Evolutionary conservation across 1,284 basidiomycete genomes (phyloP).

Genomic region (Cerrena zonata): DNA sequence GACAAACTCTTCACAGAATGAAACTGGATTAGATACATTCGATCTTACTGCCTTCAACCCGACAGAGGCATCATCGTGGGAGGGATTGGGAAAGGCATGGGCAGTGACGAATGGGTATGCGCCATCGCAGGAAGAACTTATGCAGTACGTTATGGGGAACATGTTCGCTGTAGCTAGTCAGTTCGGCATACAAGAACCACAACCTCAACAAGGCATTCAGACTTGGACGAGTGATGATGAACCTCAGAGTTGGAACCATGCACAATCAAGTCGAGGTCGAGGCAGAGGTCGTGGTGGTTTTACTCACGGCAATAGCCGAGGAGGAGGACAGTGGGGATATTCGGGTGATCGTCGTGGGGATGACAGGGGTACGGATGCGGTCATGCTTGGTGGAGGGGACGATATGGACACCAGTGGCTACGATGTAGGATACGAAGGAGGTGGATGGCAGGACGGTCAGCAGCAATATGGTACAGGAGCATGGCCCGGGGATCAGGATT

Average conservation of each 20-base stretch:
- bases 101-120: slow-evolving; percentile 54
- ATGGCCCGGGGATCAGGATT: too few relatives aligned
- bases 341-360: slow-evolving; percentile 17
- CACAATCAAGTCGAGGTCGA: slow-evolving; percentile 14
- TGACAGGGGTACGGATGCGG: slow-evolving; percentile 40
- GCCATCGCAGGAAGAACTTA: slow-evolving; percentile 67
- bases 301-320: slow-evolving; percentile 33
- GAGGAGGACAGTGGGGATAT: slow-evolving; percentile 15
- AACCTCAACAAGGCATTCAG: slow-evolving; percentile 3
- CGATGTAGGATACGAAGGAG: not conserved
- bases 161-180: slow-evolving; percentile 18
- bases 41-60: slow-evolving; percentile 65
- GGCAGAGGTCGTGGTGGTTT: slow-evolving; percentile 13
- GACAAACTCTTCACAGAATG: not conserved
- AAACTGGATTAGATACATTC: slow-evolving; percentile 55
- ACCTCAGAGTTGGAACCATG: slow-evolving; percentile 9
- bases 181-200: slow-evolving; percentile 13
- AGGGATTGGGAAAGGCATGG: slow-evolving; percentile 70
- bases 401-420: slow-evolving; percentile 9
- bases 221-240: slow-evolving; percentile 13
- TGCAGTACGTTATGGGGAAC: slow-evolving; percentile 58
- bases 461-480: not conserved
- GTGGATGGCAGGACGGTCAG: not conserved
- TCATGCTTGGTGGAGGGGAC: slow-evolving; percentile 47
- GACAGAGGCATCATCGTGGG: slow-evolving; percentile 65